Evolutionary conservation across 305 asterid genomes (phyloP), one percentile per base, ranked within the genome.

Genomic region (Fraxinus platypoda): DNA sequence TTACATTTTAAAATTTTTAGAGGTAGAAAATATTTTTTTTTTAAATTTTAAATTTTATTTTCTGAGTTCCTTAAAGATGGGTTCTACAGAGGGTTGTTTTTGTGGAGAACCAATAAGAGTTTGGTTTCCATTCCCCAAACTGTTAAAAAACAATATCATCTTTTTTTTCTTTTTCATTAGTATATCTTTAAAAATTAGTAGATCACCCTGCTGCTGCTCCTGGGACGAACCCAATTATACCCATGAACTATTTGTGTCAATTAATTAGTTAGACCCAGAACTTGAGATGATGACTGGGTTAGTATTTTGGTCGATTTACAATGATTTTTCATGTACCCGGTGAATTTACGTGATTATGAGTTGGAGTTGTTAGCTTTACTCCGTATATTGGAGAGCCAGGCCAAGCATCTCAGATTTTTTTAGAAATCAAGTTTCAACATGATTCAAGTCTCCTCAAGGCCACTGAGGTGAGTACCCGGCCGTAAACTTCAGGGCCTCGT

Each of bases 401-500:
- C 73, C 49, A 78, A 38, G 52, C 70, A 17, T 43, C 82, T 54
- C 23, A 74, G 25, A 26, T 66, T 70, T 28, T 70, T 70, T 28
- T 25, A 70, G 21, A 31, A 30, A 28, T 62, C 30, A 43, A 52
- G 80, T 30, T 83, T 78, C 77, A 75, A 75, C 78, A 59, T 62
- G 57, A 71, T 79, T 74, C 54, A 82, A 49, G 79, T 84, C 57
- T 72, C 78, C 76, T 74, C 54, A 82, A 49, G 79, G 85, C 57
- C n/a, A n/a, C n/a, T n/a, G n/a, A n/a, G n/a, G n/a, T n/a, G n/a
- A n/a, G n/a, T n/a, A n/a, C n/a, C n/a, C n/a, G n/a, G n/a, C n/a
- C n/a, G n/a, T n/a, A n/a, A n/a, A n/a, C n/a, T n/a, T n/a, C n/a
- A n/a, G n/a, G n/a, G n/a, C n/a, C n/a, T n/a, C n/a, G n/a, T n/a